Percentiles rank a stretch among this genome's conserved stretches.
Conservation (phyloP, 2,329 filamentous ascomycete species). For the Cytospora piceicola region DNA sequence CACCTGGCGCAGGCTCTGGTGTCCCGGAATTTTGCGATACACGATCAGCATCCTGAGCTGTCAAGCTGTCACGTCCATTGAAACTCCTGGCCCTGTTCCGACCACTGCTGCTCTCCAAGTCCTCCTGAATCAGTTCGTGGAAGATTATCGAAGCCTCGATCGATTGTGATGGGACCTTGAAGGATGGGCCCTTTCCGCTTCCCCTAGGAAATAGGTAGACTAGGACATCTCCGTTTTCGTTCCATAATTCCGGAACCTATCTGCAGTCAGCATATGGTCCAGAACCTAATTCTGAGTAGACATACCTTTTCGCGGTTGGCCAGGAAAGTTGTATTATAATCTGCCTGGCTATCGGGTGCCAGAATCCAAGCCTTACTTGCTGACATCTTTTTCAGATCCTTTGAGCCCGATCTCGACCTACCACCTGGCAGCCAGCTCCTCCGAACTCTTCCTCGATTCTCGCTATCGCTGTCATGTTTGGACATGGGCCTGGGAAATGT, state of each 20-base stretch:
- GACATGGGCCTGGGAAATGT: conserved; percentile 39
- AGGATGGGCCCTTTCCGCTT: conserved; percentile 58
- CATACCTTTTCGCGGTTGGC: conserved; percentile 59
- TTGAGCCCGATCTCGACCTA: conserved; percentile 56
- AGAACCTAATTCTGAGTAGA: not conserved
- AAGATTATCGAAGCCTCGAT: conserved; percentile 60
- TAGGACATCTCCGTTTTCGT: conserved; percentile 59
- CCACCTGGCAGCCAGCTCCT: conserved; percentile 59
- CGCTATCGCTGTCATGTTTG: conserved; percentile 41
- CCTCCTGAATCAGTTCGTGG: conserved; percentile 55
- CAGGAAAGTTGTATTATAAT: conserved; percentile 60
- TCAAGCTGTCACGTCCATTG: conserved; percentile 51
- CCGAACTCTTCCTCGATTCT: conserved; percentile 49
- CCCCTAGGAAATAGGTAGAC: conserved; percentile 61
- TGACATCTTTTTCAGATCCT: conserved; percentile 37
- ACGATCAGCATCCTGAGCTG: conserved; percentile 51
- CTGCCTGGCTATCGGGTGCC: conserved; percentile 53
- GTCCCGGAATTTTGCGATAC: conserved; percentile 9
- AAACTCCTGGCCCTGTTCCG: conserved; percentile 50
- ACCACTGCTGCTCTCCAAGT: conserved; percentile 42
- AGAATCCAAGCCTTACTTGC: conserved; percentile 56
- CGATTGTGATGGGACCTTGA: conserved; percentile 60
- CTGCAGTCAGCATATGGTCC: conserved; percentile 23
- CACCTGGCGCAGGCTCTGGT: conserved; percentile 42
- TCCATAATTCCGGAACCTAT: conserved; percentile 69